phyloP scores from a whole-genome alignment of 2,329 filamentous ascomycete genomes.

The Epichloe amarillans region DNA sequence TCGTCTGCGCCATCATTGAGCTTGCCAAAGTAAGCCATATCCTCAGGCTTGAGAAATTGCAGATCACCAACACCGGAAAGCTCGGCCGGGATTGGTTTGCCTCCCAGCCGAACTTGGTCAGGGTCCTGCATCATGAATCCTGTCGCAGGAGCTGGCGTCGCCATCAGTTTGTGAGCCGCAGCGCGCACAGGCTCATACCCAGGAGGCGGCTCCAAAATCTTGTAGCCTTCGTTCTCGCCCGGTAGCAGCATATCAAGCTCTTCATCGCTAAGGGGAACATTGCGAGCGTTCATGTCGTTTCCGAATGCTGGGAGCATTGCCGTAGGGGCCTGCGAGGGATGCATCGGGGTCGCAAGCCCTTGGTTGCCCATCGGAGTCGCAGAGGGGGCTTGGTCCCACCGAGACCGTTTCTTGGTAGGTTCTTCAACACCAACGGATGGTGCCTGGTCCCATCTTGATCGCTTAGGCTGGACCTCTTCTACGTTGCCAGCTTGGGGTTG shows the following conservation, averaged over 20 bases:
- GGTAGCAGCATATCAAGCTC: conserved; percentile 88
- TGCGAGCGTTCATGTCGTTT: conserved; percentile 60
- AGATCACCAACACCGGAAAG: conserved; percentile 93
- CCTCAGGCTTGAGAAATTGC: conserved; percentile 96
- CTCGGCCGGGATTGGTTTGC: conserved; percentile 85
- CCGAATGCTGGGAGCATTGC: conserved; percentile 52
- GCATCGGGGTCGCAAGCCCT: conserved; percentile 67
- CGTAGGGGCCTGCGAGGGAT: conserved; percentile 47
- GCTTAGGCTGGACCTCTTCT: conserved; percentile 51
- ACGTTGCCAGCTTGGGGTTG: conserved; percentile 33
- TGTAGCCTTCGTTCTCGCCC: conserved; percentile 79
- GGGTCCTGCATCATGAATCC: conserved; percentile 98
- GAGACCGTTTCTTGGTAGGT: conserved; percentile 59
- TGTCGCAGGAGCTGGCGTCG: conserved; percentile 58
- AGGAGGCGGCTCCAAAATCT: conserved; percentile 77
- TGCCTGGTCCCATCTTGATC: conserved; percentile 80
- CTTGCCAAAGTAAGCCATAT: conserved; percentile 98
- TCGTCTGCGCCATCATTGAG: conserved; percentile 90
- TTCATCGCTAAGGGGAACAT: conserved; percentile 78
- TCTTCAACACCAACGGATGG: conserved; percentile 47
- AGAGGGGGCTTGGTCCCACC: conserved; percentile 84
- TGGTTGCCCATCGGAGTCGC: conserved; percentile 62
- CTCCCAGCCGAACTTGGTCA: conserved; percentile 66
- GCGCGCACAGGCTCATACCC: conserved; percentile 79
- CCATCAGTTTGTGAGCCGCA: conserved; percentile 60